Conservation (phyloP, 495 filamentous ascomycete species). For the Bathelium albidoporum region DNA sequence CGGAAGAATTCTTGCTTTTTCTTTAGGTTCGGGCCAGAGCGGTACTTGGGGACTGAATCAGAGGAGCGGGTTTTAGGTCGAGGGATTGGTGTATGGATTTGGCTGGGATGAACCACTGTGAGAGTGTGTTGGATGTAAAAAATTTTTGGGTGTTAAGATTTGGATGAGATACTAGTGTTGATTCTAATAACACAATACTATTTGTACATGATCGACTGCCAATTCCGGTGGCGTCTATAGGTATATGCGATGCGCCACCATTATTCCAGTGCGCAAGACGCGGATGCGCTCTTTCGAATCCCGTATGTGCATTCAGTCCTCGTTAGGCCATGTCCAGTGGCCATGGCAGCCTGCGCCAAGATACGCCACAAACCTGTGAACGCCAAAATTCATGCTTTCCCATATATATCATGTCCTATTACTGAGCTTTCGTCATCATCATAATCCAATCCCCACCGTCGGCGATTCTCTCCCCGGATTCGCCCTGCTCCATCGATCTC, state of each 20-base stretch:
- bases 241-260: not conserved
- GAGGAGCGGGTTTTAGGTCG: too few species aligned
- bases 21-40: not conserved
- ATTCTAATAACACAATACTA: not conserved
- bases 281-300: not conserved
- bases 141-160: too few species aligned
- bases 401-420: not conserved
- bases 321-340: not conserved
- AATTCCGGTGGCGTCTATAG: not conserved
- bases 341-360: not conserved
- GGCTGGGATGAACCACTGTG: not conserved
- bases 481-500: constrained; percentile 2
- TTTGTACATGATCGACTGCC: not conserved
- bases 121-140: not conserved
- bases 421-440: not conserved
- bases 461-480: constrained; percentile 3
- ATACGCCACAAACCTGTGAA: too few species aligned
- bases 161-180: not conserved
- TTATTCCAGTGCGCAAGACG: not conserved
- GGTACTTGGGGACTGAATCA: too few species aligned
- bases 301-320: not conserved
- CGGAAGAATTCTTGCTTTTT: not conserved
- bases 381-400: not conserved
- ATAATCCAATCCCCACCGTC: not conserved
- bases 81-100: not conserved